Evolutionary conservation across 441 rosid species (phyloP), one percentile per base, ranked within the genome.

Genomic region (Eutrema salsugineum): DNA sequence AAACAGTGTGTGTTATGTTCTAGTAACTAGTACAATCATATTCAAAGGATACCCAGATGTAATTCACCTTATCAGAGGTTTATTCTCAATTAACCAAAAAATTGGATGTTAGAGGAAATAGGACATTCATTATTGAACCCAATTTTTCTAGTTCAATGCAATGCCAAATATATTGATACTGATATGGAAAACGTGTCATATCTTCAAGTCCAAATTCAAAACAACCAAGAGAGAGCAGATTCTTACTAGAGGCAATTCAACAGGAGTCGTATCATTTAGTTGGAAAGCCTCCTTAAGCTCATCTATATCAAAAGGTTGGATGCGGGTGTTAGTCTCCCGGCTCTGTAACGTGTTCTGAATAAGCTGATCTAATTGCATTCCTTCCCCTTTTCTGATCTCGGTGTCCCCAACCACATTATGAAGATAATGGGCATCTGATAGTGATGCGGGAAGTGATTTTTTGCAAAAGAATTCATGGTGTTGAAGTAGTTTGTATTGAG

Each of bases 401-500:
- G 84, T 78, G 70, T 83, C 84, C 58, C 90, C 93, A 64, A 84
- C 89, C 77, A 88, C 83, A 66, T 83, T 71, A 47, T 71, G 81
- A 57, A 84, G 86, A 73, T 88, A 88, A 77, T 66, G 81, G 47
- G 88, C 79, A 61, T 83, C 86, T 16, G 88, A 83, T 16, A 86
- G 76, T 43, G 89, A 78, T 27, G 60, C 61, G 27, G 90, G 85
- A 63, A 82, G 84, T 19, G 84, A 61, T 71, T 77, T 83, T 78
- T 86, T 88, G 85, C 90, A 86, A 78, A 86, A 86, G 74, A 82
- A 84, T 11, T 86, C 89, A 84, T 84, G 81, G 64, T 83, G 85
- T 9, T 83, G 84, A 62, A 62, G 66, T 53, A 88, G 68, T 78
- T 84, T 86, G 82, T 71, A 88, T 36, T 80, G 82, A 42, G 72